Base-by-base conservation (phyloP, 192 early-diverging fungal species). In the Rhizoclosmatium globosum region DNA sequence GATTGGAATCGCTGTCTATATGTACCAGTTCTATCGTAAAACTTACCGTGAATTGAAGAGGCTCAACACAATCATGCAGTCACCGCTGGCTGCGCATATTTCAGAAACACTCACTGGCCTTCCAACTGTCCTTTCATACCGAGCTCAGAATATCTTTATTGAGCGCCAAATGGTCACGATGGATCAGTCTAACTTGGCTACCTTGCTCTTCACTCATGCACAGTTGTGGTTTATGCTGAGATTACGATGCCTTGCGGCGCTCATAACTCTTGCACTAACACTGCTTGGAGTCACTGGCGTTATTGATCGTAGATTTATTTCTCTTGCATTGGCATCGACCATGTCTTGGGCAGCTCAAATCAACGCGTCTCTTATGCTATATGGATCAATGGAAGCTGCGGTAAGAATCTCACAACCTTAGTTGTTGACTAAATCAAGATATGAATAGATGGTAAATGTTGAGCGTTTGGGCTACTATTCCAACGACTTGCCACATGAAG, bases 1-100 rank as follows among this genome's bases (percentile, higher is more conserved):
- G 15, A 3, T 69, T 64, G 73, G 43, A 31, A 42, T 67, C 13
- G 48, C 67, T 53, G 77, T 64, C 47, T 43, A 65, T 17, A 64
- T 85, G 47, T 80, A 71, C 64, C 45, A n/a, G 21, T 74, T 76
- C 74, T 85, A 91, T 89, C 72, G 90, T 95, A 44, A 90, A 92
- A 47, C 87, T 93, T 39, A 84, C 80, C 77, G 81, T 42, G 84
- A 85, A 47, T 41, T 85, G 44, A 81, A 74, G 64, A 21, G 84
- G 39, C 46, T 85, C 15, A 57, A 60, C 38, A 71, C 83, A 3
- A 79, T 78, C 46, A 75, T 65, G 42, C 43, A 68, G 50, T 85
- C 82, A 1, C 83, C 83, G 17, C 53, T 84, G 1, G 45, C 43
- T 42, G 59, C 79, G n/a, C 85, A 86, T 68, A 23, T 85, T 38